Base-by-base conservation (phyloP, 495 filamentous ascomycete species). In the Talaromyces thailandensis region DNA sequence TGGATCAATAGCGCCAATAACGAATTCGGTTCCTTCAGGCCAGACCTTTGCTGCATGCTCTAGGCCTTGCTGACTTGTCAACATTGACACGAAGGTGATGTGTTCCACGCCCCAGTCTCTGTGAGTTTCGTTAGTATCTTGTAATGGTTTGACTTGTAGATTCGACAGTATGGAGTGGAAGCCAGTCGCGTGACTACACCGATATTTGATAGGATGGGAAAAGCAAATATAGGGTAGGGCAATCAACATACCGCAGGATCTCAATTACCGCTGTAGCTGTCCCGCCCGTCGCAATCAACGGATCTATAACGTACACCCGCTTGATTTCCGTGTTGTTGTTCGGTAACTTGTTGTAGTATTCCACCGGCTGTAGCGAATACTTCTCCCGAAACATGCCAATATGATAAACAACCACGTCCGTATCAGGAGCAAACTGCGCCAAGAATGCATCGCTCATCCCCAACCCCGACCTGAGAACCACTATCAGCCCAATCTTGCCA, bases 311-410 rank as follows among this genome's bases (percentile, higher is more conserved):
- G 68, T 93, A 86, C 11, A 90, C 90, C 29, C 66, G 63, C 24
- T 67, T 70, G 24, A 73, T 70, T 21, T 61, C 61, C 7, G 92
- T 75, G 28, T 82, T 81, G 6, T 75, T 77, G n/a, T 68, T 59
- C 7, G 92, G 92, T 4, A 96, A 86, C 73, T 96, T 96, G 75
- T 85, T 96, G 80, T 96, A 96, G 79, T 96, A 96, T 74, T 96
- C 92, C 37, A 96, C 91, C 0, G 92, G 91, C 40, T 87, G 81
- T 8, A 96, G 83, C 8, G 89, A 90, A 35, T 79, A 81, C 40
- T 89, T 88, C 66, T 96, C 92, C 61, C 92, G 87, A 76, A 88
- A 96, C 58, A 96, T 82, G 37, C 92, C 92, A 28, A 96, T 85
- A 71, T 96, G 92, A 74, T 96, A 88, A 61, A 94, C 64, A 0